Evolutionary conservation across 495 filamentous ascomycete species (phyloP), one percentile per base, ranked within the genome.

Genomic region (Chaetomium cochliodes): DNA sequence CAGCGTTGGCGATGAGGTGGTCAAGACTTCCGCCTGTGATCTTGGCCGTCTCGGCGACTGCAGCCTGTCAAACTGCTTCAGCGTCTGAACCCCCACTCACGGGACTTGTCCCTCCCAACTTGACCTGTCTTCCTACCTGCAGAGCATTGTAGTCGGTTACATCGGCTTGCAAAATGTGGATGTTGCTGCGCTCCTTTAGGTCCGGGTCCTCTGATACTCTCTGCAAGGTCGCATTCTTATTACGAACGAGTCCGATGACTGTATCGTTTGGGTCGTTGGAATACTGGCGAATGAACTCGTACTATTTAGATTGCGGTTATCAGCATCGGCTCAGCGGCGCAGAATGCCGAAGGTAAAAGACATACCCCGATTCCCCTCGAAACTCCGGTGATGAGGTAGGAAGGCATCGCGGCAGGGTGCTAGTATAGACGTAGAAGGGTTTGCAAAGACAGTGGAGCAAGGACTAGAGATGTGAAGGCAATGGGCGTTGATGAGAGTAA

Each of bases 1-100:
- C 83, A 0, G 80, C 82, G 60, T 84, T 84, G 68, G 82, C 84
- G 58, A 86, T 78, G 9, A 87, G 67, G 44, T 81, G 77, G 68
- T 86, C 84, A 2, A 85, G 72, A 7, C 74, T 72, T 39, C 79
- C 78, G 16, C 75, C 79, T 15, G 70, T 73, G 22, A 85, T 70
- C 5, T 63, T 68, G 11, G 69, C 56, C 28, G 74, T 68, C 46
- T 71, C 42, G 0, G 52, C 52, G 2, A 69, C 77, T 0, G 80
- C 78, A 13, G 59, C 62, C 72, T 74, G 54, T 58, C 22, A 16
- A 58, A 39, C 52, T 44, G 23, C 33, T 16, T 58, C 26, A 30
- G 23, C 20, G 20, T 44, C 25, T 42, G n/a, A 23, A 22, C 3
- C 22, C 22, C 13, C 16, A 30, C 33, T 42, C 9, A 12, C 33